phyloP scores from a whole-genome alignment of 2,329 filamentous ascomycete species.

The Chaetomium olivaceum region DNA sequence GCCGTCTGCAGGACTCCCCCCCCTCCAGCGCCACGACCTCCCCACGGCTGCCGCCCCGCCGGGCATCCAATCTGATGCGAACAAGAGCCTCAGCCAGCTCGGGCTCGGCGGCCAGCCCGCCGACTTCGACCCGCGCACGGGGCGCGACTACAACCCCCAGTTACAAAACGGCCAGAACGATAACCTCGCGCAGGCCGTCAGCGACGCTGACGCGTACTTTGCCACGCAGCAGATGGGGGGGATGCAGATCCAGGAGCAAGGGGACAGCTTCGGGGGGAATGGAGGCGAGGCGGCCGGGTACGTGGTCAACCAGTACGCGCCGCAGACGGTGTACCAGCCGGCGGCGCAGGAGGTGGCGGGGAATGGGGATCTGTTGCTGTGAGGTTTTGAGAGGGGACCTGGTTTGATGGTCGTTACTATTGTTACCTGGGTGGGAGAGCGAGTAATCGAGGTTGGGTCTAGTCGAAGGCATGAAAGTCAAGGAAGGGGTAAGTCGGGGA shows the following conservation, averaged over 20 bases:
- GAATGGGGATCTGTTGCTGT: conserved; percentile 71
- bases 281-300: conserved; percentile 53
- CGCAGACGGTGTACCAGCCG: conserved; percentile 73
- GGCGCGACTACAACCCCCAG: conserved; percentile 20
- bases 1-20: conserved; percentile 81
- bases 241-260: conserved; percentile 65
- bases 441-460: not conserved
- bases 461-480: not conserved
- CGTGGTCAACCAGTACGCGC: conserved; percentile 80
- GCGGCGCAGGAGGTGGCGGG: conserved; percentile 61
- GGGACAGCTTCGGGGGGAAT: conserved; percentile 65
- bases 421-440: not conserved
- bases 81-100: conserved; percentile 62
- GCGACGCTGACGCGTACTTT: conserved; percentile 88
- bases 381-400: not conserved
- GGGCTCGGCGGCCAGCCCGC: conserved; percentile 55
- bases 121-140: conserved; percentile 49
- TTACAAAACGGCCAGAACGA: not conserved
- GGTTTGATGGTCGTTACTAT: not conserved
- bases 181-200: conserved; percentile 69
- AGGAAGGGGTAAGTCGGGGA: not conserved
- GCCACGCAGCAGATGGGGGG: conserved; percentile 70
- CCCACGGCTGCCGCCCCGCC: conserved; percentile 35
- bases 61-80: conserved; percentile 48
- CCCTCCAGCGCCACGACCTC: conserved; percentile 72